phyloP scores from a whole-genome alignment of 2,329 filamentous ascomycete genomes.

The Penicillium oxalicum region DNA sequence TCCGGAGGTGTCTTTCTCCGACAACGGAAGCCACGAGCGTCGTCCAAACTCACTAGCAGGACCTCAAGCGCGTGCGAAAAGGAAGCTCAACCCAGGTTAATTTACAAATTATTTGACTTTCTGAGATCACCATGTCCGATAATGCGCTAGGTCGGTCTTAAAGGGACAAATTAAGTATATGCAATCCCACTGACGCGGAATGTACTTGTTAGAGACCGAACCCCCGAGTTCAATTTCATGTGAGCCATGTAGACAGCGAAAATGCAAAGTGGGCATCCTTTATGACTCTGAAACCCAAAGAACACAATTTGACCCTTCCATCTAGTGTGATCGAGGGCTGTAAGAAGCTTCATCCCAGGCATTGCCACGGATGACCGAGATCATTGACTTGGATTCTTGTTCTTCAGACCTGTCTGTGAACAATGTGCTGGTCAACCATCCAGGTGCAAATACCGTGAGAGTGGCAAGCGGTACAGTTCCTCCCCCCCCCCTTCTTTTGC shows the following conservation, averaged over 20 bases:
- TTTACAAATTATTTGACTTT: no score
- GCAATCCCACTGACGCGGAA: no score
- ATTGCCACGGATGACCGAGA: no score
- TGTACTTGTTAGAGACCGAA: constrained; percentile 2
- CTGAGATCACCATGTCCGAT: no score
- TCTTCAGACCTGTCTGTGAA: constrained; percentile 15
- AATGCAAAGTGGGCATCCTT: constrained; percentile 17
- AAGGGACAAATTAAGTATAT: no score
- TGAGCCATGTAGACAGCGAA: constrained; percentile 18
- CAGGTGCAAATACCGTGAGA: constrained; percentile 18
- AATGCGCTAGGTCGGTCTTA: no score
- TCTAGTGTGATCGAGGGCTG: constrained; percentile 20
- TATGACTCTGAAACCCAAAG: background rate
- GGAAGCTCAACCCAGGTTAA: no score
- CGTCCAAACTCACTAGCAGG: no score
- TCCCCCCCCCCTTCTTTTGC: no score
- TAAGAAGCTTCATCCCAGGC: constrained; percentile 4
- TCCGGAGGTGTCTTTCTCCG: constrained; percentile 1
- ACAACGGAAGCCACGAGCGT: background rate
- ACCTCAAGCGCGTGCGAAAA: no score
- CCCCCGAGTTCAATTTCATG: constrained; percentile 16
- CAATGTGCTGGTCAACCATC: constrained; percentile 16
- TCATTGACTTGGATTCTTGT: background rate
- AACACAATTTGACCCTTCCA: constrained; percentile 3
- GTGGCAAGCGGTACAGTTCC: constrained; percentile 15